A percentile compares a stretch with the other conserved stretches of the same genome.
These are phyloP conservation scores for Trifolium dubium DNA, from an alignment of 306 rosid species.

Conservation along the genomic window DNA sequence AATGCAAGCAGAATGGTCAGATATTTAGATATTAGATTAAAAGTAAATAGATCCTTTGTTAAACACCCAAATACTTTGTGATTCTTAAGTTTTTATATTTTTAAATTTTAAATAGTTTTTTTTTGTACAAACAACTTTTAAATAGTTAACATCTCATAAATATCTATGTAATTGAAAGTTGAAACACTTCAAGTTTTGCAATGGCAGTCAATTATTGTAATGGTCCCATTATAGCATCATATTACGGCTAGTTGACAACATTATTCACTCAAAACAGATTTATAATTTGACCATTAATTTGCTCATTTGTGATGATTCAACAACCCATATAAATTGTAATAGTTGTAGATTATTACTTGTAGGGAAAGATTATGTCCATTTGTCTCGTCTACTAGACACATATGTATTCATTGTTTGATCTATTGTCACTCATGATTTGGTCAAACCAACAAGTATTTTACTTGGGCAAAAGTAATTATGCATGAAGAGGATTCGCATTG, in stretches of 20 bases:
- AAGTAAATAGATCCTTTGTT: too few relatives aligned
- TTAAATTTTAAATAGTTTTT: background rate
- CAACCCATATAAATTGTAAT: constrained; percentile 41
- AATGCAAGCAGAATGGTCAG: too few relatives aligned
- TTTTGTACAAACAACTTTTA: background rate
- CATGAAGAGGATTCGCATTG: too few relatives aligned
- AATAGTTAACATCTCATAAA: background rate
- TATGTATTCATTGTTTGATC: background rate
- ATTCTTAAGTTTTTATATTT: too few relatives aligned
- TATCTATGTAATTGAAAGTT: background rate
- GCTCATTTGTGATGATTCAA: constrained; percentile 7
- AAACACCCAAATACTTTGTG: too few relatives aligned
- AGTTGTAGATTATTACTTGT: constrained; percentile 10
- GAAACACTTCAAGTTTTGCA: background rate
- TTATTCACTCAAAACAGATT: background rate
- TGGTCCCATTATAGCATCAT: constrained; percentile 3
- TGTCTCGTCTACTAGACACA: constrained; percentile 15
- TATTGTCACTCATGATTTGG: constrained; percentile 6
- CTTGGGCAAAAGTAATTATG: too few relatives aligned
- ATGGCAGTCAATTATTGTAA: constrained; percentile 8
- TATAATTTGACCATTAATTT: constrained; percentile 15
- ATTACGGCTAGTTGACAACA: constrained; percentile 15
- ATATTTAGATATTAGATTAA: too few relatives aligned
- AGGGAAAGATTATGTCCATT: constrained; percentile 33
- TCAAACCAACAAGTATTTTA: background rate